Base-by-base conservation (phyloP, 1,139 yeast genomes). In the Debaryomyces sp. region DNA sequence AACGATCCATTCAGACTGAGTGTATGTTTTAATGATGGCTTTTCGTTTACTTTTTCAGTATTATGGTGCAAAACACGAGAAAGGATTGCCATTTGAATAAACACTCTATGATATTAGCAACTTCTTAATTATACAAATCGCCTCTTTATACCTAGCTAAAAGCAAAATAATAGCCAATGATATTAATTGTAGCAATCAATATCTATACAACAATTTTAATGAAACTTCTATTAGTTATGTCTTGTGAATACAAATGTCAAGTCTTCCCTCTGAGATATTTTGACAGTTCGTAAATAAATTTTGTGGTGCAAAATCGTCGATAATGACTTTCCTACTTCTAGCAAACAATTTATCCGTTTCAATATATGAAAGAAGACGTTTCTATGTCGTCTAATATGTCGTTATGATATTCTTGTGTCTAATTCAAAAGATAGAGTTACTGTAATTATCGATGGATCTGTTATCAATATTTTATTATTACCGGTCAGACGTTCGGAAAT, bases 31-130 rank as follows among this genome's bases (percentile, higher is more conserved):
- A 34, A 30, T 34, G 51, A 26, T 18, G 44, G 23, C 24, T 35
- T 34, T 15, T 41, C 50, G 13, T 21, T 24, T 18, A 36, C 13
- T 22, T 48, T 40, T 15, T 43, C 45, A 10, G 42, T 17, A 38
- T 45, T 48, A 22, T 41, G 54, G 29, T 52, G 55, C 27, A 55
- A 38, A 22, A 56, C 59, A 10, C 52, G 46, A 18, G 56, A 47
- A 35, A 56, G 48, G 8, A 56, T 45, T n/a, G 58, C 50, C 59
- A 55, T 56, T 32, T 35, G 26, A 22, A 10, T 17, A 21, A 34
- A 9, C 23, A 9, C 37, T 22, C 21, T 17, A n/a, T 27, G 13
- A 27, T 27, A 27, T n/a, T 6, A 6, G 5, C 13, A 9, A 27
- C 30, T 12, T n/a, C 30, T 27, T 13, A 1, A 27, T 27, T 12